phyloP scores from a whole-genome alignment of 805 yeast genomes.

The Zygosaccharomyces bisporus region DNA sequence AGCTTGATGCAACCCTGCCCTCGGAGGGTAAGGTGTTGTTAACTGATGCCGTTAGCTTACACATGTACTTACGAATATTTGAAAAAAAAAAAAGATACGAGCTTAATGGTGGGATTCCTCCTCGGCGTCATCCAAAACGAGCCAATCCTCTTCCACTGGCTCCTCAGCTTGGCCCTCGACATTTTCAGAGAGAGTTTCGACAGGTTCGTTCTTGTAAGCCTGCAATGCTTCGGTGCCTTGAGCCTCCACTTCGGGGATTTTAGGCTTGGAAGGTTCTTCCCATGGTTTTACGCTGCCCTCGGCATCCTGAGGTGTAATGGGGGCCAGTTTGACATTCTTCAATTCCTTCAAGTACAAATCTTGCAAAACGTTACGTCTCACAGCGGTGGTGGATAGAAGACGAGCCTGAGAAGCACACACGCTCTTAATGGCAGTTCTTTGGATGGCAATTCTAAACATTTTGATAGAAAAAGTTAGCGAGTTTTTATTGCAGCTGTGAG shows the following conservation, averaged over 20 bases:
- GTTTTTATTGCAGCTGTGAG: neutral
- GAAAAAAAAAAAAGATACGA: constrained; percentile 4
- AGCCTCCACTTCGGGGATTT: constrained; percentile 66
- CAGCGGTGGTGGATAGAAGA: constrained; percentile 23
- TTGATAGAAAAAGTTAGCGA: neutral
- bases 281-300: constrained; percentile 79
- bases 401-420: constrained; percentile 10
- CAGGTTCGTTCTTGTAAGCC: constrained; percentile 65
- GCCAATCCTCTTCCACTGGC: constrained; percentile 60
- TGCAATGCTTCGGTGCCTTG: constrained; percentile 61
- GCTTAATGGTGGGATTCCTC: constrained; percentile 47
- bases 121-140: constrained; percentile 69
- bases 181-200: constrained; percentile 65
- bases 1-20: neutral
- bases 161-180: constrained; percentile 28
- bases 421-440: constrained; percentile 5
- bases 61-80: constrained; percentile 9
- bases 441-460: constrained; percentile 6
- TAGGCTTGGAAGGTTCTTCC: constrained; percentile 76
- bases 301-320: constrained; percentile 67
- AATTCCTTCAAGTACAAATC: constrained; percentile 85
- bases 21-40: neutral
- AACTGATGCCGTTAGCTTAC: constrained; percentile 5
- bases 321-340: constrained; percentile 83
- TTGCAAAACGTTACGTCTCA: constrained; percentile 56